phyloP scores from a whole-genome alignment of 2,329 filamentous ascomycete genomes.

The Corynespora cassiicola region DNA sequence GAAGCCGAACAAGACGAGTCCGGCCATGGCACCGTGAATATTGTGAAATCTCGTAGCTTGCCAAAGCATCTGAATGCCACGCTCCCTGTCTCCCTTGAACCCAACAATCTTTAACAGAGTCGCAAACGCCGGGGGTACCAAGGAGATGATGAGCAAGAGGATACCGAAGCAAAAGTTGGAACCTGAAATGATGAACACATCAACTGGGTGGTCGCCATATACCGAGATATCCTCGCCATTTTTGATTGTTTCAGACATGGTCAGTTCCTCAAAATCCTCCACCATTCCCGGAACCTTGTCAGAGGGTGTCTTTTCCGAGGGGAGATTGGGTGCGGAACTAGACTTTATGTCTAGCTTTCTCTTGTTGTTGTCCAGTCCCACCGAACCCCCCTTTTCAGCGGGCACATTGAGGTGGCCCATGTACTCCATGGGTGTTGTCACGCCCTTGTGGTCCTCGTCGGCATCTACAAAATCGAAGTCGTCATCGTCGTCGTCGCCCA shows the following conservation, averaged over 20 bases:
- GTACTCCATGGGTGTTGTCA: slow-evolving; percentile 56
- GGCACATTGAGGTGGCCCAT: slow-evolving; percentile 50
- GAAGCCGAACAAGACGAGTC: slow-evolving; percentile 79
- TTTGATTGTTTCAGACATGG: slow-evolving; percentile 35
- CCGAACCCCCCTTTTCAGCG: slow-evolving; percentile 26
- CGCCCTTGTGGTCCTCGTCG: slow-evolving; percentile 55
- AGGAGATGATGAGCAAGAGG: slow-evolving; percentile 83
- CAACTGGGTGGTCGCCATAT: slow-evolving; percentile 74
- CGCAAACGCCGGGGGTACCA: slow-evolving; percentile 91
- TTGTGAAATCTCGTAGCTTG: slow-evolving; percentile 84
- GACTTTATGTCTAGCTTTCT: slow-evolving; percentile 27
- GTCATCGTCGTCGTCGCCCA: slow-evolving; percentile 37
- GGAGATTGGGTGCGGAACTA: slow-evolving; percentile 32
- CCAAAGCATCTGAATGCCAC: slow-evolving; percentile 88
- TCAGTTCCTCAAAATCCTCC: slow-evolving; percentile 40
- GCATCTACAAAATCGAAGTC: slow-evolving; percentile 65
- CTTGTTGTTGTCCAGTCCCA: slow-evolving; percentile 30
- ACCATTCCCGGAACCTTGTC: slow-evolving; percentile 26
- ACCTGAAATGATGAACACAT: slow-evolving; percentile 88
- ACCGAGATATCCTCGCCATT: slow-evolving; percentile 66
- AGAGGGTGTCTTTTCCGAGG: slow-evolving; percentile 22
- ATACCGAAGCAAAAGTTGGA: slow-evolving; percentile 90
- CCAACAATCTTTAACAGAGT: slow-evolving; percentile 86
- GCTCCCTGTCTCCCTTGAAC: slow-evolving; percentile 85
- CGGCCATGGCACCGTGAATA: slow-evolving; percentile 90